Evolutionary conservation across 2,329 filamentous ascomycete genomes (phyloP).

Genomic region (Microdochium paspali): DNA sequence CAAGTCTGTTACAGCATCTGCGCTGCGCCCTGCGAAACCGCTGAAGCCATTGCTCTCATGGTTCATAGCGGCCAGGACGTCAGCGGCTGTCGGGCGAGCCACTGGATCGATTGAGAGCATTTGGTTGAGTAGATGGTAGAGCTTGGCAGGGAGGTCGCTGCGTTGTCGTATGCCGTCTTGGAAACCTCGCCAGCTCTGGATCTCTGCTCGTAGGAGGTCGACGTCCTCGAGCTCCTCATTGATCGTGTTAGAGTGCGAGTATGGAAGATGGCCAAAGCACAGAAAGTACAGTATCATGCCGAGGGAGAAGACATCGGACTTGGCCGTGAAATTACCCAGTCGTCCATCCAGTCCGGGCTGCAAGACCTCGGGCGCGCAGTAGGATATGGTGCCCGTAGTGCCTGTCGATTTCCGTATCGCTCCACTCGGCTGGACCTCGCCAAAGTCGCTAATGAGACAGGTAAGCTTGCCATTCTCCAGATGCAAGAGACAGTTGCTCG

Average conservation of each 20-base stretch:
- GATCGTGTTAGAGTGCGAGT: conserved; percentile 70
- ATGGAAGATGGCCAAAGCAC: conserved; percentile 86
- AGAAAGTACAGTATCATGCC: conserved; percentile 99
- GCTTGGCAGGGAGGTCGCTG: conserved; percentile 72
- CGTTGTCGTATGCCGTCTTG: conserved; percentile 61
- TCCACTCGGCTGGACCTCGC: conserved; percentile 85
- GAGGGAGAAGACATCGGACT: conserved; percentile 95
- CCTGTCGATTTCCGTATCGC: conserved; percentile 79
- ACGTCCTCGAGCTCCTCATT: conserved; percentile 91
- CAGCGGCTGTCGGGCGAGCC: conserved; percentile 73
- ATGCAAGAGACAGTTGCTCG: conserved; percentile 88
- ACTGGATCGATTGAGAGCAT: conserved; percentile 69
- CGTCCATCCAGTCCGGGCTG: conserved; percentile 57
- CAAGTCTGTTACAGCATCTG: conserved; percentile 28
- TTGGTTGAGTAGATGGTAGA: conserved; percentile 77
- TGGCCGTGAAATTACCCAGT: conserved; percentile 90
- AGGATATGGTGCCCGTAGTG: conserved; percentile 91
- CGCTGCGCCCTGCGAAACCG: conserved; percentile 24
- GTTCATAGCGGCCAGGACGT: conserved; percentile 73
- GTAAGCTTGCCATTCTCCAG: conserved; percentile 59
- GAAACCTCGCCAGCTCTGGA: conserved; percentile 80
- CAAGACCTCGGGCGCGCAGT: conserved; percentile 92
- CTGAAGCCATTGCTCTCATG: conserved; percentile 45
- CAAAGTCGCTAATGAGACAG: conserved; percentile 94
- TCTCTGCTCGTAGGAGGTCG: conserved; percentile 76